These are phyloP conservation scores for Backusella morwellensis DNA, from an alignment of 192 early-diverging fungal species.

Conservation along the genomic window DNA sequence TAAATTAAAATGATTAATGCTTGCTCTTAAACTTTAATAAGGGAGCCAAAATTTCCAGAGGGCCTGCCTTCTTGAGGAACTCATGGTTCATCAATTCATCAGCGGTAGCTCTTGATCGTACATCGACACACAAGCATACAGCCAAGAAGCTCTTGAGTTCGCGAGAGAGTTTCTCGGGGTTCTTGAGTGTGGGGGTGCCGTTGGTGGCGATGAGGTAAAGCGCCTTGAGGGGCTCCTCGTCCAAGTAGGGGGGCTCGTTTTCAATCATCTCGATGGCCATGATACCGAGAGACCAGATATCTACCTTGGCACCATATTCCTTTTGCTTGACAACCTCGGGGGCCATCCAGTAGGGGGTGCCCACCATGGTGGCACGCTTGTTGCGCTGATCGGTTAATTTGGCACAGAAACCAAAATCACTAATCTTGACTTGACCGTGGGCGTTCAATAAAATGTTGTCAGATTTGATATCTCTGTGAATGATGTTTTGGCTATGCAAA, in stretches of 20 bases:
- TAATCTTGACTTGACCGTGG: conserved; percentile 80
- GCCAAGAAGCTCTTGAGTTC: conserved; percentile 86
- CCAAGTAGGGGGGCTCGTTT: conserved; percentile 91
- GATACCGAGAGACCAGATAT: conserved; percentile 91
- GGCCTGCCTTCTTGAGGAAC: conserved; percentile 65
- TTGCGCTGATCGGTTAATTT: conserved; percentile 79
- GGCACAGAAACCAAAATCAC: conserved; percentile 94
- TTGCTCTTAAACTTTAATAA: conserved; percentile 53
- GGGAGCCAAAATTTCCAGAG: conserved; percentile 57
- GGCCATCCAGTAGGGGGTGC: conserved; percentile 89
- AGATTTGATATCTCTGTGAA: conserved; percentile 89
- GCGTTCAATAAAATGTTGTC: conserved; percentile 84
- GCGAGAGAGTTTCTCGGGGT: conserved; percentile 75
- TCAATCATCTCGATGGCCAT: conserved; percentile 98
- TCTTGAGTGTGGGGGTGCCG: conserved; percentile 87
- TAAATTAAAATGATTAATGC: background rate
- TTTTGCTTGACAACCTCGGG: conserved; percentile 83
- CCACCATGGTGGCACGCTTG: conserved; percentile 85
- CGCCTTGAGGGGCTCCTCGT: conserved; percentile 92
- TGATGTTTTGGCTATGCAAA: conserved; percentile 79
- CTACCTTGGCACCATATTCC: conserved; percentile 76
- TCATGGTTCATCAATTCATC: conserved; percentile 79
- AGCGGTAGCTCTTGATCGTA: conserved; percentile 74
- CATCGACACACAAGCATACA: conserved; percentile 83
- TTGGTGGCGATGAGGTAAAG: conserved; percentile 96